A percentile compares a stretch with the other conserved stretches of the same genome.
Conservation (phyloP, 257 asterid genomes). For the Mitragyna speciosa region DNA sequence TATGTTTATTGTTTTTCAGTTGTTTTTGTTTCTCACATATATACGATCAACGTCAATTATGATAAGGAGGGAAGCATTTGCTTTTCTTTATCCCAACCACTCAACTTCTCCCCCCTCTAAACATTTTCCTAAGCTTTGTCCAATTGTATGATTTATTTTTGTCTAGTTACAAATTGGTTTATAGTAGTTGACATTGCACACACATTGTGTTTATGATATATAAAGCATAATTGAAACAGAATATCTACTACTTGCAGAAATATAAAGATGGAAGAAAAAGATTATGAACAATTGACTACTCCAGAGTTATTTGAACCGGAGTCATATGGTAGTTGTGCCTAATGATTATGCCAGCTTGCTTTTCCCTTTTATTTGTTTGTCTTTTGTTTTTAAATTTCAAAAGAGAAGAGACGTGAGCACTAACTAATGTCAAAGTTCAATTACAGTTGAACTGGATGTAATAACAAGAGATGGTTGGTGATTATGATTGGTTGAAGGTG, state of each 20-base stretch:
- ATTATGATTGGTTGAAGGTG: not conserved
- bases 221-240: not conserved
- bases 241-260: not conserved
- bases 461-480: no score
- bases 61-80: not conserved
- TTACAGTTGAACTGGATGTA: slow-evolving; percentile 1
- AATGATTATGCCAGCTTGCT: not conserved
- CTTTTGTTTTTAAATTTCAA: not conserved
- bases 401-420: not conserved
- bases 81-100: not conserved
- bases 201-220: not conserved
- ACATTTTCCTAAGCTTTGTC: not conserved
- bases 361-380: not conserved
- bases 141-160: not conserved
- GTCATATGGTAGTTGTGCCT: not conserved
- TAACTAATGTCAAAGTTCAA: not conserved
- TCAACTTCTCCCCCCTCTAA: not conserved
- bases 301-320: not conserved
- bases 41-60: not conserved
- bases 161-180: not conserved
- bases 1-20: slow-evolving; percentile 24
- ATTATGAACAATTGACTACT: not conserved
- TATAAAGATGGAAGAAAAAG: not conserved
- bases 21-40: not conserved
- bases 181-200: not conserved